phyloP scores from a whole-genome alignment of 2,329 filamentous ascomycete genomes.

The Epichloe festucae region DNA sequence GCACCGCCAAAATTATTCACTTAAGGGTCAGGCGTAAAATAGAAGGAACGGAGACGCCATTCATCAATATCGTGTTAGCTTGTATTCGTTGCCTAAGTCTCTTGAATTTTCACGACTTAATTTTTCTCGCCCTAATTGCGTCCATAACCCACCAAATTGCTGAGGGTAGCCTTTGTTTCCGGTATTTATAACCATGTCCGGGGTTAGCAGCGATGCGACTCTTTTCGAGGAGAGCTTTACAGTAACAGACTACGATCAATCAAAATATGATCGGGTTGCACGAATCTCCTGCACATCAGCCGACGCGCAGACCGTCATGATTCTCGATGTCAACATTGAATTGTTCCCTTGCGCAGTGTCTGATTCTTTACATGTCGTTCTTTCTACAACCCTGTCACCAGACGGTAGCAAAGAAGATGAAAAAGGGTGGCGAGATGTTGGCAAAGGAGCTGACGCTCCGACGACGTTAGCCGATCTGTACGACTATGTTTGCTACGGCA shows the following conservation, averaged over 20 bases:
- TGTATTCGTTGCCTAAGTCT: not conserved
- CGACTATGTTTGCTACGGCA: conserved; percentile 80
- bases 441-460: conserved; percentile 38
- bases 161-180: not conserved
- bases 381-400: conserved; percentile 74
- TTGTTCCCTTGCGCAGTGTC: conserved; percentile 66
- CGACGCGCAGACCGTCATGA: conserved; percentile 63
- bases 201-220: conserved; percentile 62
- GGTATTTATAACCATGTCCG: conserved; percentile 13
- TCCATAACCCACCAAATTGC: not conserved
- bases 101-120: not conserved
- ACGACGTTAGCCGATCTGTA: conserved; percentile 62
- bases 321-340: conserved; percentile 88
- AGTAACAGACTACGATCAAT: conserved; percentile 63
- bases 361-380: conserved; percentile 66
- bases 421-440: conserved; percentile 70
- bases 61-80: not conserved
- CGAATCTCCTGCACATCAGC: conserved; percentile 67
- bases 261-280: conserved; percentile 91
- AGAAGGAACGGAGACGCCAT: not conserved
- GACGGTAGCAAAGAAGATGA: conserved; percentile 71
- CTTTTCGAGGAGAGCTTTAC: conserved; percentile 91
- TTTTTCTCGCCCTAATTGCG: not conserved
- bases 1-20: not conserved
- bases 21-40: not conserved